Conservation (phyloP, 139 green algal genomes). For the Spirogloea muscicola region DNA sequence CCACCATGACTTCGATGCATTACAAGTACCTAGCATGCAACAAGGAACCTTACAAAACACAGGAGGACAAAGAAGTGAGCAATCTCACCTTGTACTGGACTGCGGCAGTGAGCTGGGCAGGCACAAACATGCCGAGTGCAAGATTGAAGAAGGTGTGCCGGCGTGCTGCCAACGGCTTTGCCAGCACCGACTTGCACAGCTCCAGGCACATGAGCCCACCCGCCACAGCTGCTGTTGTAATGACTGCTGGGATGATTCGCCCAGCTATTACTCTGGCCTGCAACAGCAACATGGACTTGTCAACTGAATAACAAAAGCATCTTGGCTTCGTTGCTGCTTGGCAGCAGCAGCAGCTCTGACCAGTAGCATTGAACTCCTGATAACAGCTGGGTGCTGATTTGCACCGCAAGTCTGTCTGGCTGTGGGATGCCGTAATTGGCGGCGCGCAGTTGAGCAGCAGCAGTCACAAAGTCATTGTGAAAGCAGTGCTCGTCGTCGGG, state of each 20-base stretch:
- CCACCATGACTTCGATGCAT: not conserved
- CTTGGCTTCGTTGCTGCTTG: not conserved
- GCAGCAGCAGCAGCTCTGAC: not conserved
- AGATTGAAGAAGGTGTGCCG: slow-evolving; percentile 49
- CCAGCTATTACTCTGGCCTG: slow-evolving; percentile 30
- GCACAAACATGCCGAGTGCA: slow-evolving; percentile 29
- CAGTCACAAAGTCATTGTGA: slow-evolving; percentile 24
- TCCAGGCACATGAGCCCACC: slow-evolving; percentile 49
- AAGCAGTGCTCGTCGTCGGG: slow-evolving; percentile 10
- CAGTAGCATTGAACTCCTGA: not conserved
- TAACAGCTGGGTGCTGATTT: not conserved
- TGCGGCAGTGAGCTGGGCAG: slow-evolving; percentile 31
- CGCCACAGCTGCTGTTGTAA: slow-evolving; percentile 25
- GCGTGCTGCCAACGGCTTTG: slow-evolving; percentile 12
- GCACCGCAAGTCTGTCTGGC: slow-evolving; percentile 13
- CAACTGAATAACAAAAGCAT: not conserved
- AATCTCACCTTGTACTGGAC: slow-evolving; percentile 16
- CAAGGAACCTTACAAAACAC: not conserved
- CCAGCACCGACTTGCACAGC: slow-evolving; percentile 44
- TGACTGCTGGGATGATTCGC: slow-evolving; percentile 18
- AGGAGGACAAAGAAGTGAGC: not conserved
- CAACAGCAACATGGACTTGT: not conserved
- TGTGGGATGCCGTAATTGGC: slow-evolving; percentile 43
- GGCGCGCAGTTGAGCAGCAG: slow-evolving; percentile 32
- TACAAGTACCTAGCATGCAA: not conserved